Base-by-base conservation (phyloP, 805 yeast genomes). In the Cyberlindnera nakhonratchasimensis region DNA sequence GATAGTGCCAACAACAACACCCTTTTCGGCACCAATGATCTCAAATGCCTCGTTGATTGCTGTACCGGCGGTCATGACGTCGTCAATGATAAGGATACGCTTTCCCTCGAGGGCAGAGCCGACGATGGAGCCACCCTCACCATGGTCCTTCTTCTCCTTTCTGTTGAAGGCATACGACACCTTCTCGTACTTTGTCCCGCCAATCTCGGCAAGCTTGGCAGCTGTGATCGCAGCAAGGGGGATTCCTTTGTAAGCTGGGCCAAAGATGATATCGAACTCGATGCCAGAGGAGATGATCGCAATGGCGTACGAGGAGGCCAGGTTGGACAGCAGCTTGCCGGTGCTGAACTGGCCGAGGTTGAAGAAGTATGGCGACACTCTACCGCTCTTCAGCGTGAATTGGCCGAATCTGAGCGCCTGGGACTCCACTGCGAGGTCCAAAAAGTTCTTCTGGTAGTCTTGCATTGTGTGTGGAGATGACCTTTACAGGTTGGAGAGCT, bases 191-290 rank as follows among this genome's bases (percentile, higher is more conserved):
- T 82, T 81, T 43, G 76, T 78, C n/a, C 88, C 87, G 45, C 87
- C 93, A 52, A 89, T 71, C 67, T 93, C 98, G 28, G 91, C 93
- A 47, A 93, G 73, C 65, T 93, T 91, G 45, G 93, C 91, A 45
- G 86, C 88, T 13, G 96, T 88, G 48, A 91, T 76, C 5, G 98
- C 96, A 40, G 96, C 95, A 43, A 91, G 74, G 18, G 99, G 95
- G 55, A 91, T 91, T 16, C 99, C 99, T 69, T 93, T 93, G 68
- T 91, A 91, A 22, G 99, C 99, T 10, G 99, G 99, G 7, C 99
- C 99, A 59, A 91, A 91, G 42, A 91, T 69, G 32, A 93, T 80
- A 58, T 91, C 98, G 55, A 91, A 90, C 61, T 89, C 82, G 38
- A 91, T 59, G 6, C 84, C 91, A 1, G 91, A 76, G 36, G 76